Evolutionary conservation across 2,329 filamentous ascomycete species (phyloP).

Genomic region (Aspergillus ibericus): DNA sequence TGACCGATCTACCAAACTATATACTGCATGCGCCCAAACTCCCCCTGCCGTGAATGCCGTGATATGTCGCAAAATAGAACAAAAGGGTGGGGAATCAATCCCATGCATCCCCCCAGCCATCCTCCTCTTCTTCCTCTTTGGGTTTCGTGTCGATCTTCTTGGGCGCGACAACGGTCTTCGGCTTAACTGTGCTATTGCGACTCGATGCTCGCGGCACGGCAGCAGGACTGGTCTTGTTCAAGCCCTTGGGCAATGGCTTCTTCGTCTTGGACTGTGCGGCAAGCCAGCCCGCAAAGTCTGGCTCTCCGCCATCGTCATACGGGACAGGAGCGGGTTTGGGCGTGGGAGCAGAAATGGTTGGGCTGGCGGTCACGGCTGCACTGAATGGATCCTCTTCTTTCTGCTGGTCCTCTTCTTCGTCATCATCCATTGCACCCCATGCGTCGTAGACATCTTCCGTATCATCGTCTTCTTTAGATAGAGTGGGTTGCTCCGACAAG

Average conservation of each 20-base stretch:
- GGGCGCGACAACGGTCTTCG: conserved; percentile 47
- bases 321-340: conserved; percentile 47
- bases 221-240: conserved; percentile 60
- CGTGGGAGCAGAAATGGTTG: conserved; percentile 26
- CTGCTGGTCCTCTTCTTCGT: conserved; percentile 52
- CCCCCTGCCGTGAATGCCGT: neutral
- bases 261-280: conserved; percentile 79
- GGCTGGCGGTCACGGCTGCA: conserved; percentile 29
- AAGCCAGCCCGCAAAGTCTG: conserved; percentile 94
- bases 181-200: conserved; percentile 43
- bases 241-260: conserved; percentile 79
- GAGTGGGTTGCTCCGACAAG: conserved; percentile 43
- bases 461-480: conserved; percentile 49
- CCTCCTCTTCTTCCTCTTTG: conserved; percentile 43
- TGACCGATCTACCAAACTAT: neutral
- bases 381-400: conserved; percentile 46
- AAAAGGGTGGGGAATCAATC: conserved; percentile 31
- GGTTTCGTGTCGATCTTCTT: conserved; percentile 73
- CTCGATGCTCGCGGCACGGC: conserved; percentile 41
- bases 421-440: conserved; percentile 69
- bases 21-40: neutral
- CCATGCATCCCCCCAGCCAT: conserved; percentile 53
- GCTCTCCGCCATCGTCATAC: conserved; percentile 82
- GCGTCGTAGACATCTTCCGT: conserved; percentile 67
- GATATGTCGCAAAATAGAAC: neutral